These are phyloP conservation scores for Cryptococcus sp. DNA, from an alignment of 1,284 basidiomycete species.

Conservation along the genomic window DNA sequence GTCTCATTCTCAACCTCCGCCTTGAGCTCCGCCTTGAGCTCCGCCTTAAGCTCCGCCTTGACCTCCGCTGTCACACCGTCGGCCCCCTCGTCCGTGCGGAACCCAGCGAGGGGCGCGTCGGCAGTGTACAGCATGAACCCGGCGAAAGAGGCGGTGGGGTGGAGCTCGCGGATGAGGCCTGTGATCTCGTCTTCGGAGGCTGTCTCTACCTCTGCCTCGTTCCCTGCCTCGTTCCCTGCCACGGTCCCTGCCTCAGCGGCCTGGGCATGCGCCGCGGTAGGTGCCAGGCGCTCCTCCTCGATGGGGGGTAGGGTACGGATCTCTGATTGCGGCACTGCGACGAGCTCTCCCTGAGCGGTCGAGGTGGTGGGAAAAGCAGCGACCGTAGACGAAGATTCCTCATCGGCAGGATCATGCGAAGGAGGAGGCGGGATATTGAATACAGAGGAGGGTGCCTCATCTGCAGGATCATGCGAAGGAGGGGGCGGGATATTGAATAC, in stretches of 20 bases:
- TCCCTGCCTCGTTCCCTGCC: neutral
- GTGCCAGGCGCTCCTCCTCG: neutral
- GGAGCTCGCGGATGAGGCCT: conserved; percentile 25
- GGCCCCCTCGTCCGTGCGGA: neutral
- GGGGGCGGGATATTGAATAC: conserved; percentile 15
- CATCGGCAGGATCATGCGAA: neutral
- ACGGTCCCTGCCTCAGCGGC: neutral
- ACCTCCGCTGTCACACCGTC: neutral
- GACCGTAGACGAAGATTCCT: too few relatives aligned
- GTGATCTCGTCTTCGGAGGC: neutral
- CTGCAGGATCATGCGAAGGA: neutral
- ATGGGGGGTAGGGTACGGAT: too few relatives aligned
- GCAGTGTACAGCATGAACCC: conserved; percentile 43
- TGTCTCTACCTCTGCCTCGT: neutral
- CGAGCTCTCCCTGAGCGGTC: too few relatives aligned
- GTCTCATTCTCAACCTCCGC: too few relatives aligned
- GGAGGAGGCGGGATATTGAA: conserved; percentile 14
- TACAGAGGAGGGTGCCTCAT: too few relatives aligned
- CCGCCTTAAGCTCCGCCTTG: neutral
- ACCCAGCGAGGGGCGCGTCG: conserved; percentile 33
- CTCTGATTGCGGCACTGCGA: too few relatives aligned
- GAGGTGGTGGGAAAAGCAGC: too few relatives aligned
- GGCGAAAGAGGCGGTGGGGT: conserved; percentile 28
- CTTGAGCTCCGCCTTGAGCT: neutral
- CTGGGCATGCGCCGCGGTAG: neutral